phyloP scores from a whole-genome alignment of 192 early-diverging fungal species.

The Podila minutissima region DNA sequence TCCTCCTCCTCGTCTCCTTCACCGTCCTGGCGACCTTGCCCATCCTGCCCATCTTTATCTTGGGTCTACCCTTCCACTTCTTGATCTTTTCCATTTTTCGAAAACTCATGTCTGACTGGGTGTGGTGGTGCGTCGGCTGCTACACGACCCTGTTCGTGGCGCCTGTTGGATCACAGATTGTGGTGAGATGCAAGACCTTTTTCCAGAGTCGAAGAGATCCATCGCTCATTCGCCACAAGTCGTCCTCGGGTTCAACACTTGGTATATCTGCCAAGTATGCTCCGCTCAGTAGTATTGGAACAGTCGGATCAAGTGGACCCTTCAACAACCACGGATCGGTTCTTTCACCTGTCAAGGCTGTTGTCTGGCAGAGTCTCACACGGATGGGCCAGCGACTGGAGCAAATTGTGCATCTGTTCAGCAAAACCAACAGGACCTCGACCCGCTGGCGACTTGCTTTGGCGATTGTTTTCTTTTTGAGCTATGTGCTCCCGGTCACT shows the following conservation, averaged over 20 bases:
- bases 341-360: background rate
- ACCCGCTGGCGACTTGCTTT: slow-evolving; percentile 29
- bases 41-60: slow-evolving; percentile 17
- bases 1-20: slow-evolving; percentile 38
- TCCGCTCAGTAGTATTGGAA: slow-evolving; percentile 1
- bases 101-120: slow-evolving; percentile 34
- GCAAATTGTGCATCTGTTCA: slow-evolving; percentile 8
- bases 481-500: slow-evolving; percentile 39
- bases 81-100: slow-evolving; percentile 50
- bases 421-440: slow-evolving; percentile 23
- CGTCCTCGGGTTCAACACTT: background rate
- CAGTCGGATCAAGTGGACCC: background rate
- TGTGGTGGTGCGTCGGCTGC: slow-evolving; percentile 34
- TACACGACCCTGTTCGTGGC: slow-evolving; percentile 25
- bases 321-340: background rate
- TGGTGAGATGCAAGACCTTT: slow-evolving; percentile 3
- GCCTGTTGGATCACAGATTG: slow-evolving; percentile 6
- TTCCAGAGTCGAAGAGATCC: too few relatives aligned
- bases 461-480: slow-evolving; percentile 19
- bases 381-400: slow-evolving; percentile 7
- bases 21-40: slow-evolving; percentile 25
- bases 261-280: slow-evolving; percentile 19
- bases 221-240: background rate
- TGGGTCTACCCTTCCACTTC: slow-evolving; percentile 45
- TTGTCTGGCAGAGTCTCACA: background rate